These are phyloP conservation scores for Pharus latifolius DNA, from an alignment of 176 grass and related monocot genomes.

Conservation along the genomic window DNA sequence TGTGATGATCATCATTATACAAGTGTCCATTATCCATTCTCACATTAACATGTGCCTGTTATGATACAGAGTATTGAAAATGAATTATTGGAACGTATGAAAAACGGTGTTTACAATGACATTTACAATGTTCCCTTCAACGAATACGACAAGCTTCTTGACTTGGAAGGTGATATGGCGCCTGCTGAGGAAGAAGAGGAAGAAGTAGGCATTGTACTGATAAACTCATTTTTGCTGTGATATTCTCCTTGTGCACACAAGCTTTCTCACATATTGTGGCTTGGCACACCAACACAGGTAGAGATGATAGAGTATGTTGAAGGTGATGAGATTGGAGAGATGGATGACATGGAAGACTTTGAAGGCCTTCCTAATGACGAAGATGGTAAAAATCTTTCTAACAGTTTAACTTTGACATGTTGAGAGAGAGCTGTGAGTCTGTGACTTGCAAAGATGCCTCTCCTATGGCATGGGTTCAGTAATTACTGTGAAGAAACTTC, in stretches of 20 bases:
- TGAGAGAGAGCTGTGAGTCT: neutral
- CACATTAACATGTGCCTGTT: neutral
- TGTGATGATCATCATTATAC: neutral
- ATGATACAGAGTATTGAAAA: constrained; percentile 32
- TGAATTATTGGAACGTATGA: constrained; percentile 55
- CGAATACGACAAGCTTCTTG: constrained; percentile 17
- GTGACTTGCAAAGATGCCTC: neutral
- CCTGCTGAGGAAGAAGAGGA: constrained; percentile 21
- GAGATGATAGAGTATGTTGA: constrained; percentile 47
- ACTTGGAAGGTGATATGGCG: constrained; percentile 2
- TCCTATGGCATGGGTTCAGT: neutral
- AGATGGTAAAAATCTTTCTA: constrained; percentile 21
- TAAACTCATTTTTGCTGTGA: neutral
- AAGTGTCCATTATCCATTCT: neutral
- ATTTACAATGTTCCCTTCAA: constrained; percentile 30
- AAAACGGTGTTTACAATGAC: constrained; percentile 34
- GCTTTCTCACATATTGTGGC: neutral
- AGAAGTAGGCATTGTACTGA: constrained; percentile 19
- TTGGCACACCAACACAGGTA: constrained; percentile 17
- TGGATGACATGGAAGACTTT: constrained; percentile 63
- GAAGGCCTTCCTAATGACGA: constrained; percentile 16
- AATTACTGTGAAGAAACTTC: neutral
- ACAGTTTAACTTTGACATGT: neutral
- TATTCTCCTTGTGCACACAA: neutral
- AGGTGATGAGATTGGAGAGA: constrained; percentile 31